phyloP scores from a whole-genome alignment of 2,329 filamentous ascomycete genomes.

The Cytospora schulzeri region DNA sequence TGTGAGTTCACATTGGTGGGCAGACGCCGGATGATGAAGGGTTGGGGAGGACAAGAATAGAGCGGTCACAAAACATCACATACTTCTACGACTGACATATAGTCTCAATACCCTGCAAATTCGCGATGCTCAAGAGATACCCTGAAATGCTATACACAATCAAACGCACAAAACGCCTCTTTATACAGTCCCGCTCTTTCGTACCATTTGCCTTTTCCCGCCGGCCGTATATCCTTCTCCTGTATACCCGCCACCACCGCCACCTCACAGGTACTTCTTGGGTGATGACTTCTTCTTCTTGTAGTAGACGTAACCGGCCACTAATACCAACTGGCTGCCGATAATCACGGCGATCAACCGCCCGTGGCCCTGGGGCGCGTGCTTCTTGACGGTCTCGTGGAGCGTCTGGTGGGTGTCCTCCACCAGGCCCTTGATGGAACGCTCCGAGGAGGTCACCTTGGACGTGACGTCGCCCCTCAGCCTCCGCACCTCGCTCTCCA shows the following conservation, averaged over 20 bases:
- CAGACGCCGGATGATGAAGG: background rate
- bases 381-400: constrained; percentile 48
- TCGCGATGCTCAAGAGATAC: constrained; percentile 24
- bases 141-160: constrained; percentile 25
- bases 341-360: constrained; percentile 70
- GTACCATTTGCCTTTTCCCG: constrained; percentile 7
- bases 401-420: constrained; percentile 50
- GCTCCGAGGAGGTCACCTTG: constrained; percentile 54
- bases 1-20: background rate
- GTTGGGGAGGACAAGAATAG: background rate
- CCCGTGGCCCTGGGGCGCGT: constrained; percentile 52
- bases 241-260: background rate
- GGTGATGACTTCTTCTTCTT: constrained; percentile 77
- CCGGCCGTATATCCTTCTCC: constrained; percentile 16
- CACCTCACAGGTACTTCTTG: constrained; percentile 81
- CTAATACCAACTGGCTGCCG: constrained; percentile 72
- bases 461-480: constrained; percentile 57
- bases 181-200: constrained; percentile 8
- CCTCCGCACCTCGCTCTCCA: constrained; percentile 61
- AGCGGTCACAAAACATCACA: background rate
- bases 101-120: background rate
- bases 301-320: constrained; percentile 72
- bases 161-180: constrained; percentile 21
- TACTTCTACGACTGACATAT: background rate
- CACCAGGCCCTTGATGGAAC: constrained; percentile 55